Evolutionary conservation across 495 filamentous ascomycete genomes (phyloP).

Genomic region (Podospora didyma): DNA sequence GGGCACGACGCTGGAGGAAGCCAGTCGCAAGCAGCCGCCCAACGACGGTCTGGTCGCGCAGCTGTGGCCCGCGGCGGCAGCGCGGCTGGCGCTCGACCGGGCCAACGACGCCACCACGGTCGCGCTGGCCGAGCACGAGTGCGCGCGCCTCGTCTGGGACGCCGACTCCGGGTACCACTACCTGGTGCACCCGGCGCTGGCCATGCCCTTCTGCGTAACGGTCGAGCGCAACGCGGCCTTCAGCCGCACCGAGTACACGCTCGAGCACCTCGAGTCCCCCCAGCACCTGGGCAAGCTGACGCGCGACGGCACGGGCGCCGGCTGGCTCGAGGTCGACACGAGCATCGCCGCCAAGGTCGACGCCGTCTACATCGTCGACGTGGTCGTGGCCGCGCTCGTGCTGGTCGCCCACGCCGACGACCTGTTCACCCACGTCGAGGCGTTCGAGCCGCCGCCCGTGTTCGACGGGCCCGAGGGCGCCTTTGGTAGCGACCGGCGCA

Average conservation of each 20-base stretch:
- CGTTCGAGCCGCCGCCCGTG: constrained; percentile 50
- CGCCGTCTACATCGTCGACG: constrained; percentile 73
- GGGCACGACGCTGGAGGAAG: constrained; percentile 56
- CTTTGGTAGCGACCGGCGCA: constrained; percentile 9
- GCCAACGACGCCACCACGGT: constrained; percentile 58
- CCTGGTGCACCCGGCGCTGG: constrained; percentile 66
- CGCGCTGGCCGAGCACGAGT: constrained; percentile 65
- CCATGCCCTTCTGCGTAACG: constrained; percentile 53
- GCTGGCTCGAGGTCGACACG: constrained; percentile 52
- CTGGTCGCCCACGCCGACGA: constrained; percentile 65
- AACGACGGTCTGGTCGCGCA: constrained; percentile 68
- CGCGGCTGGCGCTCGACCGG: constrained; percentile 65
- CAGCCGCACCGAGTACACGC: constrained; percentile 55
- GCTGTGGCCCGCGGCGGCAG: constrained; percentile 67
- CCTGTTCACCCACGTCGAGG: constrained; percentile 39
- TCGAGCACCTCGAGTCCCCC: constrained; percentile 59
- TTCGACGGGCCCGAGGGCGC: constrained; percentile 17
- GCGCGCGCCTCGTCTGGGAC: constrained; percentile 69
- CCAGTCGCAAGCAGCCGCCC: constrained; percentile 51
- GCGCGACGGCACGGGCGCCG: constrained; percentile 48
- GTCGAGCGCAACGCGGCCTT: constrained; percentile 47
- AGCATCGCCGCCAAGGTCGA: constrained; percentile 46
- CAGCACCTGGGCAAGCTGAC: constrained; percentile 46
- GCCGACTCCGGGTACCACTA: constrained; percentile 58
- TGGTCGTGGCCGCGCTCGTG: constrained; percentile 62